Conservation (phyloP, 2,329 filamentous ascomycete genomes). For the Ceratocystis eucalypticola region DNA sequence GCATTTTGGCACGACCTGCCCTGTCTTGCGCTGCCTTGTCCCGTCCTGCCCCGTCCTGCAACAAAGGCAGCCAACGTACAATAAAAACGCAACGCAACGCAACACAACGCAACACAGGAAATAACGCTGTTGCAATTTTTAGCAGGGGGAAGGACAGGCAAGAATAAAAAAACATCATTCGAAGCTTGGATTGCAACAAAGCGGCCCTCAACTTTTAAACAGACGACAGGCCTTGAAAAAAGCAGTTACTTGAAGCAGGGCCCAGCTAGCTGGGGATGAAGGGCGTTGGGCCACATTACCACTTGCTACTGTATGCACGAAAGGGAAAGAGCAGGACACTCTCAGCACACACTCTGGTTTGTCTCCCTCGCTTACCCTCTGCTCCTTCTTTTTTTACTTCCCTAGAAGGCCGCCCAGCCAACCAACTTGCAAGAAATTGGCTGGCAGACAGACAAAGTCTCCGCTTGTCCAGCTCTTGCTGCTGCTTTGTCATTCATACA, state of each 20-base stretch:
- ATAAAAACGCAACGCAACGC: not conserved
- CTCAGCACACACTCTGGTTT: not conserved
- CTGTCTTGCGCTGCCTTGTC: too few relatives aligned
- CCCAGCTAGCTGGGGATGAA: not conserved
- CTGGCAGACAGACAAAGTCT: not conserved
- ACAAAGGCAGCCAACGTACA: not conserved
- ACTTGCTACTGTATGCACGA: not conserved
- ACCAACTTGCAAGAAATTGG: not conserved
- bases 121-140: not conserved
- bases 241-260: not conserved
- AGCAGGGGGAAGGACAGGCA: not conserved
- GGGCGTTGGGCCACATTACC: not conserved
- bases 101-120: not conserved
- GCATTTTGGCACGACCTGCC: not conserved
- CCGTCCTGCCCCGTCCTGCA: not conserved
- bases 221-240: conserved; percentile 2
- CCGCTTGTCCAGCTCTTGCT: not conserved
- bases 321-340: not conserved
- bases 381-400: not conserved
- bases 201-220: not conserved
- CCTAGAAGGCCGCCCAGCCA: not conserved
- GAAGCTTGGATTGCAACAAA: conserved; percentile 5
- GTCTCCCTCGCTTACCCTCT: too few relatives aligned
- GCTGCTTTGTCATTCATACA: not conserved
- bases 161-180: not conserved